Evolutionary conservation across 257 asterid species (phyloP).

Genomic region (Avicennia marina): DNA sequence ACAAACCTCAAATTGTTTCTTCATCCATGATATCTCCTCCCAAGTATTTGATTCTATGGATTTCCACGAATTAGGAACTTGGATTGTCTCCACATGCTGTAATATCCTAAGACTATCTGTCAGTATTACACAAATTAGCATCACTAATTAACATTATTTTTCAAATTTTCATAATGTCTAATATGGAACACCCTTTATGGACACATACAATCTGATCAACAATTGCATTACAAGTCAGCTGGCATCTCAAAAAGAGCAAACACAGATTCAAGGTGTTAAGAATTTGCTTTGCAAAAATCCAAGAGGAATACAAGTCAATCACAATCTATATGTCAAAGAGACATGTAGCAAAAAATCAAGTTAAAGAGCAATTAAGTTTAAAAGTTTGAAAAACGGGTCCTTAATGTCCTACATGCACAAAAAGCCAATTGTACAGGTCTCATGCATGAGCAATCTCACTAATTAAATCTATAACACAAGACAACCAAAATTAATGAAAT

Average conservation of each 20-base stretch:
- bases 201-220: too few species aligned
- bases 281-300: not conserved
- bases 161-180: too few species aligned
- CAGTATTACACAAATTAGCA: conserved; percentile 8
- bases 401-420: not conserved
- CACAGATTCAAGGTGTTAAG: not conserved
- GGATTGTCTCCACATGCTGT: conserved; percentile 77
- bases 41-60: conserved; percentile 48
- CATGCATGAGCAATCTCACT: not conserved
- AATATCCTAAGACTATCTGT: conserved; percentile 77
- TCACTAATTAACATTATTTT: too few species aligned
- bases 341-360: too few species aligned
- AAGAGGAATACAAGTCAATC: not conserved
- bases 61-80: conserved; percentile 67
- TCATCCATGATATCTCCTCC: conserved; percentile 67
- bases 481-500: too few species aligned
- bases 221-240: too few species aligned
- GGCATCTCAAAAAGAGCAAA: too few species aligned
- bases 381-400: not conserved
- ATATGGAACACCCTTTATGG: too few species aligned
- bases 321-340: too few species aligned
- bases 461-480: too few species aligned
- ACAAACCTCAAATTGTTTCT: conserved; percentile 64
- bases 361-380: not conserved
- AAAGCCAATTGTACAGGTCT: not conserved